Evolutionary conservation across 2,329 filamentous ascomycete genomes (phyloP), one percentile per base, ranked within the genome.

Genomic region (Cladosporium sp.): DNA sequence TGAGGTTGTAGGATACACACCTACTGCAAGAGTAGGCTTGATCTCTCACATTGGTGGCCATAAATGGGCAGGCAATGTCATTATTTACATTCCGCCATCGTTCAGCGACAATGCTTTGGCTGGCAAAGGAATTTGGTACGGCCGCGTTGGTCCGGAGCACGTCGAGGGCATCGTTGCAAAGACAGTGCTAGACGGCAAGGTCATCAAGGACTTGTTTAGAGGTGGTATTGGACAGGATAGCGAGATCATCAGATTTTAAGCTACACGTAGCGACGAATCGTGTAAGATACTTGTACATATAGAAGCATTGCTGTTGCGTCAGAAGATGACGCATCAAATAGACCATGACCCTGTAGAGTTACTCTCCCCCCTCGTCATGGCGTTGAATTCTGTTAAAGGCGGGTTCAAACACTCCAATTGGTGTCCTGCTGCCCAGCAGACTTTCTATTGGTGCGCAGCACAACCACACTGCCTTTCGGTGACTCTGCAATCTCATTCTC

Each of bases 41-140:
- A 88, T 92, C 56, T 90, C 86, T 60, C 90, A 95, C 66, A 86
- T 95, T 54, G 89, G 90, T 1, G 90, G 90, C 0, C 90, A 95
- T 73, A 92, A 91, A 70, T 93, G 87, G 70, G 90, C 90, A 0
- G 90, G 90, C 1, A 95, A 95, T 70, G 83, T 93, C 35, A 91
- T 94, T 48, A 74, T 94, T 1, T 94, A 94, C 66, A 70, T 94
- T 4, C 90, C 90, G 4, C 87, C 85, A 0, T 68, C 67, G 2
- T 66, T 68, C 61, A 60, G 53, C 4, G 62, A 39, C 0, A 84
- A 89, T 68, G 78, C 83, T 4, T 72, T 92, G 51, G 83, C 82
- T 1, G 89, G 89, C 0, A 83, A 83, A 66, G 89, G 89, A 0
- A 82, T 94, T 2, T 94, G 90, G 90, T 94, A 94, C 70, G 90